Conservation (phyloP, 495 filamentous ascomycete genomes). For the Parachaetomium inaequale region DNA sequence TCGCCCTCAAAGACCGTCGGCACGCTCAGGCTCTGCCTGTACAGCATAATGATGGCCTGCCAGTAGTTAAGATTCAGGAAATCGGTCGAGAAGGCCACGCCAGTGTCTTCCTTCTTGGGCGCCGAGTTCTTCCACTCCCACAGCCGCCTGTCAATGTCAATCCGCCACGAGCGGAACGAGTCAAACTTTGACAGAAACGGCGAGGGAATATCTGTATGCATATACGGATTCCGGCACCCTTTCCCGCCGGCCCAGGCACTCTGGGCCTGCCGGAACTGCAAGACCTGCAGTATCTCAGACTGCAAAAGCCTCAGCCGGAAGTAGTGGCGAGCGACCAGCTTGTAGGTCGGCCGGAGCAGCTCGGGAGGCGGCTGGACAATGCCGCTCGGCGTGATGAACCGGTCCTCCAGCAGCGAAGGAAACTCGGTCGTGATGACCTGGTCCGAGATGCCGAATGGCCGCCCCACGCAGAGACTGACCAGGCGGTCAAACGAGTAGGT, state of each 20-base stretch:
- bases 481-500: slow-evolving; percentile 91
- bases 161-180: slow-evolving; percentile 82
- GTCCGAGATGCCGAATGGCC: slow-evolving; percentile 90
- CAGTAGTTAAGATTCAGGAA: slow-evolving; percentile 95
- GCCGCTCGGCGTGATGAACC: slow-evolving; percentile 82
- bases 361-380: slow-evolving; percentile 54
- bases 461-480: slow-evolving; percentile 85
- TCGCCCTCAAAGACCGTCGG: slow-evolving; percentile 79
- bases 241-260: slow-evolving; percentile 54
- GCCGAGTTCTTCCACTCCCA: slow-evolving; percentile 84
- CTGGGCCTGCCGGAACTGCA: slow-evolving; percentile 83
- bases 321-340: slow-evolving; percentile 85
- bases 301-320: slow-evolving; percentile 87
- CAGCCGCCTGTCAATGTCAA: slow-evolving; percentile 78
- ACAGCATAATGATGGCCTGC: slow-evolving; percentile 97
- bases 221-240: slow-evolving; percentile 62
- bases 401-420: slow-evolving; percentile 80
- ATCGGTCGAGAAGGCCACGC: slow-evolving; percentile 79
- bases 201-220: slow-evolving; percentile 74
- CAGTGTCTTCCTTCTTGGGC: slow-evolving; percentile 70
- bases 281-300: slow-evolving; percentile 90
- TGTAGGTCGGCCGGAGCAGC: slow-evolving; percentile 66
- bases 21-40: slow-evolving; percentile 86
- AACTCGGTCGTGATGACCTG: slow-evolving; percentile 93
- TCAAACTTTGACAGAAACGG: slow-evolving; percentile 81